Percentiles rank a stretch among this genome's conserved stretches.
phyloP scores from a whole-genome alignment of 495 filamentous ascomycete genomes.

The Penicillium maclennaniae region DNA sequence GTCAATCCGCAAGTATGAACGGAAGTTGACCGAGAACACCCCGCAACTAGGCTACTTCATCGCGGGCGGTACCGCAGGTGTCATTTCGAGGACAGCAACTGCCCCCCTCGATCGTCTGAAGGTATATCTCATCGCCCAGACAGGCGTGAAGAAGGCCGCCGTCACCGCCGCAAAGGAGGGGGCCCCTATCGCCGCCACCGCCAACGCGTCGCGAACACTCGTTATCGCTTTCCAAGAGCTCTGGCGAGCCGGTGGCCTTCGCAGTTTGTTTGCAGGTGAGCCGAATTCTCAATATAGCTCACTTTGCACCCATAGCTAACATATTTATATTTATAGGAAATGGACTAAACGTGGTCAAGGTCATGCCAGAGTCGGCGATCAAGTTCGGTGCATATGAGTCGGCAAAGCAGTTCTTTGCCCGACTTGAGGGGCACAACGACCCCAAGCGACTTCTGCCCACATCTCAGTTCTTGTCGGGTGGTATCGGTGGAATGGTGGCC shows the following conservation, averaged over 20 bases:
- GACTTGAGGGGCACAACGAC: conserved; percentile 84
- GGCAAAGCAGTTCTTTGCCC: conserved; percentile 81
- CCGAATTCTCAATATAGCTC: not conserved
- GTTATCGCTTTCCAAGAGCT: conserved; percentile 66
- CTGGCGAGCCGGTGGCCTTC: conserved; percentile 83
- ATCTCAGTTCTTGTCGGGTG: conserved; percentile 89
- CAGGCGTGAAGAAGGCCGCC: conserved; percentile 55
- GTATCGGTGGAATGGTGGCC: conserved; percentile 85
- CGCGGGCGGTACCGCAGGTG: conserved; percentile 89
- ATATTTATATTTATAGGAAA: conserved; percentile 63
- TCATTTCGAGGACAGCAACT: conserved; percentile 86
- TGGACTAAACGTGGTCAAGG: conserved; percentile 92
- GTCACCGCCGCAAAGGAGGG: conserved; percentile 68
- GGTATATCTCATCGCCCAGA: conserved; percentile 95
- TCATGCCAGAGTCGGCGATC: conserved; percentile 97
- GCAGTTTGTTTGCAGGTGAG: conserved; percentile 91
- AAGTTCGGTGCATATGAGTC: conserved; percentile 96
- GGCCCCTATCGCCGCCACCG: conserved; percentile 60
- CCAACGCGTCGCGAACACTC: conserved; percentile 64
- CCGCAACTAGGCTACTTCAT: conserved; percentile 90
- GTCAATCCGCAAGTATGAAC: conserved; percentile 49
- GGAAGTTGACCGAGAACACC: conserved; percentile 60
- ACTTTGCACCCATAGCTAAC: conserved; percentile 4
- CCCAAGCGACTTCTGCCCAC: conserved; percentile 69
- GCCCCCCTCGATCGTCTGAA: conserved; percentile 95